Evolutionary conservation across 495 filamentous ascomycete genomes (phyloP).

Genomic region (Penicillium pulvis): DNA sequence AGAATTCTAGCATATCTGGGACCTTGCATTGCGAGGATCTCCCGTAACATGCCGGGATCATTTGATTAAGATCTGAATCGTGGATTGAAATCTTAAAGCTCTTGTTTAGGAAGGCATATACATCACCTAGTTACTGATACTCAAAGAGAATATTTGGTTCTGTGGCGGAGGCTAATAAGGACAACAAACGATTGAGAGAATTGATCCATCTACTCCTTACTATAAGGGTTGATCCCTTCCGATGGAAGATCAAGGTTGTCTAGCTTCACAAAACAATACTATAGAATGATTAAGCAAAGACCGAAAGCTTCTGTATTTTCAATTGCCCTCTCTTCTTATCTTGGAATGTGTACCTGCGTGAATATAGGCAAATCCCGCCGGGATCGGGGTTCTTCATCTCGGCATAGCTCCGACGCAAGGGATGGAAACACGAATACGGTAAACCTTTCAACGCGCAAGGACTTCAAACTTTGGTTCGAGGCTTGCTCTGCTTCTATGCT

Average conservation of each 20-base stretch:
- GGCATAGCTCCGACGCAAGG: constrained; percentile 35
- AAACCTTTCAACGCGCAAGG: constrained; percentile 12
- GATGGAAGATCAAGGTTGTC: not conserved
- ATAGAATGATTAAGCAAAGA: not conserved
- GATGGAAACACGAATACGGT: constrained; percentile 16
- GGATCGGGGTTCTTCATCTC: constrained; percentile 13
- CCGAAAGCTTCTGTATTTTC: not conserved
- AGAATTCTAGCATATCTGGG: constrained; percentile 2
- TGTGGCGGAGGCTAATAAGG: too few species aligned
- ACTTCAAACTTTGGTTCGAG: not conserved
- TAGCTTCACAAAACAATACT: not conserved
- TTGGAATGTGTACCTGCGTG: constrained; percentile 14
- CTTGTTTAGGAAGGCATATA: too few species aligned
- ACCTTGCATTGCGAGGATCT: constrained; percentile 2
- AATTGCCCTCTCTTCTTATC: not conserved
- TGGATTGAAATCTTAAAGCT: not conserved
- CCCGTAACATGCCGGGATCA: constrained; percentile 1
- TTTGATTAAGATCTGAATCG: not conserved
- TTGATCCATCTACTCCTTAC: too few species aligned
- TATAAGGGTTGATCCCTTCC: too few species aligned
- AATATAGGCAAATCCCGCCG: constrained; percentile 4
- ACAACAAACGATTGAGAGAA: too few species aligned
- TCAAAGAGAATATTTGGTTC: too few species aligned
- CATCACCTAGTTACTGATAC: too few species aligned
- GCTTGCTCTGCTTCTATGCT: not conserved